These are phyloP conservation scores for Populus nigra DNA, from an alignment of 345 rosid species.

Conservation along the genomic window DNA sequence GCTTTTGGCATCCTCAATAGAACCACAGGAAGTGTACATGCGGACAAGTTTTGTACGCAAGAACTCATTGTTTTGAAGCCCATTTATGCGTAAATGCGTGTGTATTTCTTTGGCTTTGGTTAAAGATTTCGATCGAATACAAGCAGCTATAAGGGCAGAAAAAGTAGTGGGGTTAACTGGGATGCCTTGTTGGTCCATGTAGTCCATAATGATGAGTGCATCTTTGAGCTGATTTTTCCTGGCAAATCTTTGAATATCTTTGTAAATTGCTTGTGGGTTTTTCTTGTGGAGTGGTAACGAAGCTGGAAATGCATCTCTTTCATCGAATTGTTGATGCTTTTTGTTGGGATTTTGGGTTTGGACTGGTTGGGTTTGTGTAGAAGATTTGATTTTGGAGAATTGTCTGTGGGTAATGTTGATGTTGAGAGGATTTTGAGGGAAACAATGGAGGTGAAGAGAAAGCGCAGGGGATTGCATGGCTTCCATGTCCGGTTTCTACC, in stretches of 20 bases:
- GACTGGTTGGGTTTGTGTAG: neutral
- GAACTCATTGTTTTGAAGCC: conserved; percentile 67
- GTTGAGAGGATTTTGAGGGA: neutral
- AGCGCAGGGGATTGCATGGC: neutral
- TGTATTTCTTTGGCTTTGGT: conserved; percentile 58
- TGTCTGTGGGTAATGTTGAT: neutral
- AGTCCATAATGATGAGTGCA: conserved; percentile 62
- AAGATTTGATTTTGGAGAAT: neutral
- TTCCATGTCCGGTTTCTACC: neutral
- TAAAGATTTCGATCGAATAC: conserved; percentile 59
- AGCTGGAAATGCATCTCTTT: neutral
- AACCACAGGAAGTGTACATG: conserved; percentile 70
- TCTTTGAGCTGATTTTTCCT: conserved; percentile 59
- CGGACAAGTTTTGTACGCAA: conserved; percentile 61
- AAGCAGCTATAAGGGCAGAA: conserved; percentile 69
- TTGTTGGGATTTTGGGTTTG: neutral
- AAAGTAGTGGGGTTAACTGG: conserved; percentile 70
- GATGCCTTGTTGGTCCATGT: conserved; percentile 63
- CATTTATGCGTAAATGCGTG: conserved; percentile 57
- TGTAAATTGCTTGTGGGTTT: conserved; percentile 57
- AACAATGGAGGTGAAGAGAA: neutral
- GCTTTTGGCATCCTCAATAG: conserved; percentile 57
- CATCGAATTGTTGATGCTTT: neutral
- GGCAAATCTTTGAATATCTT: conserved; percentile 59
- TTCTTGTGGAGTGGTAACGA: conserved; percentile 36